A percentile compares a stretch with the other conserved stretches of the same genome.
Evolutionary conservation across 805 yeast genomes (phyloP).

Genomic region (Yarrowia keelungensis): DNA sequence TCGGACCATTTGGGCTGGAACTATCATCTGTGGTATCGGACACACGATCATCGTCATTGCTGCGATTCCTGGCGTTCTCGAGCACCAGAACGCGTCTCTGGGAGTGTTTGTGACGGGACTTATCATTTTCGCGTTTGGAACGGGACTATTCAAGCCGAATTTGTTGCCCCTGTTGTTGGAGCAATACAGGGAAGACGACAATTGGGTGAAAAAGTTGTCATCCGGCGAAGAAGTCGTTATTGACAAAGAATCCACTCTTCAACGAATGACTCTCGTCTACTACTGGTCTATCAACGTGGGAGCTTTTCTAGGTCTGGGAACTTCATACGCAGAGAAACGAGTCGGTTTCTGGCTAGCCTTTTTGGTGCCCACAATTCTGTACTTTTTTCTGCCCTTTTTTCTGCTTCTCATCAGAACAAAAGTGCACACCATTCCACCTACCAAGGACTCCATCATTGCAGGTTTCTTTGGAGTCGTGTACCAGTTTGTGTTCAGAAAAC

Average conservation of each 20-base stretch:
- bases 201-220: neutral
- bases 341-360: neutral
- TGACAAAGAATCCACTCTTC: neutral
- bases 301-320: neutral
- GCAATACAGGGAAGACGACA: neutral
- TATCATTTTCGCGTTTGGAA: neutral
- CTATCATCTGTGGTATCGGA: neutral
- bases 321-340: neutral
- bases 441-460: neutral
- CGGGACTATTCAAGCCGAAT: neutral
- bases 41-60: neutral
- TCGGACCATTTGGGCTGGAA: neutral
- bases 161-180: neutral
- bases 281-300: constrained; percentile 1
- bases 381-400: neutral
- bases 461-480: neutral
- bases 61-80: neutral
- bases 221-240: neutral
- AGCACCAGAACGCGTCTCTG: neutral
- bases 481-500: neutral
- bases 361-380: neutral
- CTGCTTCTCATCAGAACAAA: neutral
- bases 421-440: neutral
- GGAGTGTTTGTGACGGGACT: neutral
- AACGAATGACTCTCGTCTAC: neutral